Conservation (phyloP, 768 basidiomycete species). For the Mycena olivaceomarginata region DNA sequence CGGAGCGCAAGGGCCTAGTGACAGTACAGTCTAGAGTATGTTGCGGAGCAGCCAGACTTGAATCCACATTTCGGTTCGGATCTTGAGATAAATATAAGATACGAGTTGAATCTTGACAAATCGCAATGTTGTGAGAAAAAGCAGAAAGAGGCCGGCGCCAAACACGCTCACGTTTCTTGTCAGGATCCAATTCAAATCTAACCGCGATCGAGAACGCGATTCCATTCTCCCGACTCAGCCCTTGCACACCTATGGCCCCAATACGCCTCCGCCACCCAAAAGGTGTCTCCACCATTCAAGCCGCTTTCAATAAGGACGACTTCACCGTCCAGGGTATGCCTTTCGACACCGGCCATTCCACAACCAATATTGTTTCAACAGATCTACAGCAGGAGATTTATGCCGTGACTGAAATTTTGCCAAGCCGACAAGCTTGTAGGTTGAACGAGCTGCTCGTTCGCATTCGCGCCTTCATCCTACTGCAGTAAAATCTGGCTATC, state of each 20-base stretch:
- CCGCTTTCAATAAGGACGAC: slow-evolving; percentile 71
- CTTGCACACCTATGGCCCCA: slow-evolving; percentile 70
- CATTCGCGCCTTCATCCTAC: slow-evolving; percentile 30
- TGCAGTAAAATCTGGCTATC: slow-evolving; percentile 90
- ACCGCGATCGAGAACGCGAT: neutral
- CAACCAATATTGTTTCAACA: slow-evolving; percentile 3
- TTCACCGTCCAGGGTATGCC: slow-evolving; percentile 72
- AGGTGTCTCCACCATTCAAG: slow-evolving; percentile 86
- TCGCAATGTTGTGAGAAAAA: no score
- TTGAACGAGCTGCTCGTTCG: slow-evolving; percentile 29
- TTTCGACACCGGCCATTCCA: neutral
- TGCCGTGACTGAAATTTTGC: slow-evolving; percentile 79
- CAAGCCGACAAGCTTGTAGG: slow-evolving; percentile 88
- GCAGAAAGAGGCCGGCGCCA: neutral
- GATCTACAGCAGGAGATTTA: slow-evolving; percentile 87
- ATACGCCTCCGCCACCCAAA: slow-evolving; percentile 90
- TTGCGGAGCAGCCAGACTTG: no score
- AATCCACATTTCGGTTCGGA: no score
- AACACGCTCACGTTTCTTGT: slow-evolving; percentile 19
- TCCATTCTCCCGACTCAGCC: no score
- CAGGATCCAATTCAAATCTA: no score
- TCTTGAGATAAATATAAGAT: no score
- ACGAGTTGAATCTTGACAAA: no score
- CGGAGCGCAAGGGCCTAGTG: no score
- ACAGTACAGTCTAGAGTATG: no score